Evolutionary conservation across 176 grass and related monocot species (phyloP).

Genomic region (Leersia perrieri): DNA sequence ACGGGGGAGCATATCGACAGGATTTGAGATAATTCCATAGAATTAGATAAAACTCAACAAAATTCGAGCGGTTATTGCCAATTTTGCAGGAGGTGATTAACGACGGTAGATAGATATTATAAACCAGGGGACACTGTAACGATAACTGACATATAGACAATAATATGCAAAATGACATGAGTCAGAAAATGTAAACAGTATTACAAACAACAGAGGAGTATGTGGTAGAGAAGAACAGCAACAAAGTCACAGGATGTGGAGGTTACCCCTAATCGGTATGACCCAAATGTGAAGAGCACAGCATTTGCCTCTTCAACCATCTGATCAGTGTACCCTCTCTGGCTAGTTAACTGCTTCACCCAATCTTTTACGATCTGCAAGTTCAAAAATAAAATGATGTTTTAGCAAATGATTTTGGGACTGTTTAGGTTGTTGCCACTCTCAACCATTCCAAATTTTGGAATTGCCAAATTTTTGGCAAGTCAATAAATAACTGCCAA

Average conservation of each 20-base stretch:
- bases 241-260: neutral
- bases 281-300: slow-evolving; percentile 91
- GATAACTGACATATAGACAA: neutral
- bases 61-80: too few species aligned
- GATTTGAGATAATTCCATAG: too few species aligned
- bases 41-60: too few species aligned
- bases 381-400: neutral
- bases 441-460: too few species aligned
- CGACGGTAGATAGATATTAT: too few species aligned
- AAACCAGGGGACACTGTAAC: neutral
- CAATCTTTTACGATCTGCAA: slow-evolving; percentile 80
- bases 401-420: neutral
- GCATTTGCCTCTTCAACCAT: slow-evolving; percentile 95
- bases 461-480: too few species aligned
- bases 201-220: neutral
- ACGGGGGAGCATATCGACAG: too few species aligned
- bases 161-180: neutral
- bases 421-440: too few species aligned
- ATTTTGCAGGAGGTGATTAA: too few species aligned
- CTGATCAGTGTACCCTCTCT: slow-evolving; percentile 91
- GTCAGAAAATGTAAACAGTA: neutral
- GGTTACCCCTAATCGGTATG: slow-evolving; percentile 87
- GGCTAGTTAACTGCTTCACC: slow-evolving; percentile 83
- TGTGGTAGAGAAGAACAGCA: neutral
- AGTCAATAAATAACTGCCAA: too few species aligned